These are phyloP conservation scores for Rhizopogon salebrosus DNA, from an alignment of 768 basidiomycete species.

Conservation along the genomic window DNA sequence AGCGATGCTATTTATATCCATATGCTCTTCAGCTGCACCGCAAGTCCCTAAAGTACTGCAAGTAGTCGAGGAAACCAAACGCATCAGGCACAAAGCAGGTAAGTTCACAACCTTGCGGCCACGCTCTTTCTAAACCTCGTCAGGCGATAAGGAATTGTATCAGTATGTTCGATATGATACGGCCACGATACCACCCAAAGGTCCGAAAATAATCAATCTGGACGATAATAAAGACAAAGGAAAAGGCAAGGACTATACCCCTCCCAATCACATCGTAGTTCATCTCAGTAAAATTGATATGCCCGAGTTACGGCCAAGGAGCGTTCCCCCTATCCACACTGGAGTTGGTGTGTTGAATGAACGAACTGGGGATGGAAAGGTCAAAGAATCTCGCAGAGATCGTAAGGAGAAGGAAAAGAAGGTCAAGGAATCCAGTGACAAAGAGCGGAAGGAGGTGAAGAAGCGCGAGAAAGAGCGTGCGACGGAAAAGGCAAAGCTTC, in stretches of 20 bases:
- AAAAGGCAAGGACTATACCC: constrained; percentile 49
- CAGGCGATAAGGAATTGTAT: constrained; percentile 57
- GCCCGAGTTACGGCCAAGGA: constrained; percentile 69
- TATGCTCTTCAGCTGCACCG: constrained; percentile 56
- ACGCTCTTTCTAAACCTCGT: constrained; percentile 28
- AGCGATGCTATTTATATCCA: constrained; percentile 73
- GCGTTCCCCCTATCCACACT: constrained; percentile 13
- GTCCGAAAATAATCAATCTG: constrained; percentile 64
- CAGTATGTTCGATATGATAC: constrained; percentile 77
- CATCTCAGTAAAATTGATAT: constrained; percentile 86
- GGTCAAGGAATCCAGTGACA: constrained; percentile 8
- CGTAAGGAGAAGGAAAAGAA: neutral
- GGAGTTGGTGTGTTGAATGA: neutral
- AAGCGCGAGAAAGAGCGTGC: constrained; percentile 30
- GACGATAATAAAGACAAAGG: constrained; percentile 39
- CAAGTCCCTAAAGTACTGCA: constrained; percentile 76
- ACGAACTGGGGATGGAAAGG: constrained; percentile 1
- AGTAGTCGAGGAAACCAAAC: constrained; percentile 75
- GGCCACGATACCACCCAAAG: constrained; percentile 37
- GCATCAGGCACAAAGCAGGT: constrained; percentile 75
- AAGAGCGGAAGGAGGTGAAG: constrained; percentile 23
- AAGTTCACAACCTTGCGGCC: constrained; percentile 8
- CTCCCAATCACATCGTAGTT: constrained; percentile 62
- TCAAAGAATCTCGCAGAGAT: neutral
- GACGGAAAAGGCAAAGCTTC: constrained; percentile 33